Evolutionary conservation across 2,329 filamentous ascomycete species (phyloP), one percentile per base, ranked within the genome.

Genomic region (Dendrostoma leiphaemia): DNA sequence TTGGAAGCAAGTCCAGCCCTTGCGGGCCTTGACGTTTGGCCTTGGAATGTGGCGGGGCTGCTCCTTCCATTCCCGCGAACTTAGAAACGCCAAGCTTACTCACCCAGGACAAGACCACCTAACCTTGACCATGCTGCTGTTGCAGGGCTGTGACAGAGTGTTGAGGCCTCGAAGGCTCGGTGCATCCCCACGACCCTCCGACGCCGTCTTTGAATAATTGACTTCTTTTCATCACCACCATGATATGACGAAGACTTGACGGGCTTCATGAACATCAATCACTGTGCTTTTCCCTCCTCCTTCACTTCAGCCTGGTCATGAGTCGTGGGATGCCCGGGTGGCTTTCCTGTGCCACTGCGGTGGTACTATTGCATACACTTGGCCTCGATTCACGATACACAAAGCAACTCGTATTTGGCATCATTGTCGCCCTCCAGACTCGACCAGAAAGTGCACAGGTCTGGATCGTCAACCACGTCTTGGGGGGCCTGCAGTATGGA

Each of bases 281-380:
- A 13, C 23, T 34, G 44, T 15, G 19, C 19, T 34, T 24, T 6
- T 34, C 23, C 15, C 29, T 37, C 15, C 40, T n/a, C n/a, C n/a
- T n/a, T n/a, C n/a, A n/a, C n/a, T 43, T 46, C n/a, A 12, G 23
- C 28, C 44, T 31, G 56, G 52, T 52, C 38, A 58, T 58, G 52
- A 52, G 44, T 51, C 44, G 48, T 21, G 56, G 38, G 2, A 17
- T 17, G 17, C 6, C 37, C 10, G 35, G 34, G 38, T 55, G 52
- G 56, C 52, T 58, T 26, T 52, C 48, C 9, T 52, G 52, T 41
- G 56, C 48, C 28, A 19, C 55, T 13, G 32, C 43, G 2, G 15
- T 28, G 6, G 12, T 31, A 26, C 9, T 58, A 10, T 23, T 17
- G 15, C 52, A 52, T 8, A 26, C 26, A 6, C 28, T 55, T 10